Evolutionary conservation across 176 grass and related monocot species (phyloP).

Genomic region (Zoysia japonica): DNA sequence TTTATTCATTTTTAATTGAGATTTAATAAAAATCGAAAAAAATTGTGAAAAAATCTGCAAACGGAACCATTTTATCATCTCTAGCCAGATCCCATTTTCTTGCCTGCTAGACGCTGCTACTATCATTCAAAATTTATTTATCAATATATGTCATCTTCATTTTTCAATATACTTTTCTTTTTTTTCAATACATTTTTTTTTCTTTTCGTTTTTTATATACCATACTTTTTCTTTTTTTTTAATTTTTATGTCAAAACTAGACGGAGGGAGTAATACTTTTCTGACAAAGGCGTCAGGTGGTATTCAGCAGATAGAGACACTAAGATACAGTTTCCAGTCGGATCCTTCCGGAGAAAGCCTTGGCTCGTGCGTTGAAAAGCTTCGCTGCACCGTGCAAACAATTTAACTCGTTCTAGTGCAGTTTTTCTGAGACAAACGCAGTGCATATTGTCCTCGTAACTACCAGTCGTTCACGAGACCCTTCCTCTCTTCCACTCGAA

Average conservation of each 20-base stretch:
- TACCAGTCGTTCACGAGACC: not conserved
- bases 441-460: conserved; percentile 10
- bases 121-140: too few species aligned
- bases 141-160: too few species aligned
- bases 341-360: not conserved
- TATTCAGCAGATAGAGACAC: not conserved
- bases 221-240: too few species aligned
- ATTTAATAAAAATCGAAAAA: too few species aligned
- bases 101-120: not conserved
- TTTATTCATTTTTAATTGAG: too few species aligned
- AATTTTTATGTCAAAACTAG: too few species aligned
- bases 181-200: too few species aligned
- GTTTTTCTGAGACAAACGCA: not conserved
- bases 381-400: not conserved
- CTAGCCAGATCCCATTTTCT: not conserved
- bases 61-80: too few species aligned
- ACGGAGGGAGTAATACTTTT: too few species aligned
- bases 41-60: too few species aligned
- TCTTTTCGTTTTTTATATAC: too few species aligned
- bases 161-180: too few species aligned
- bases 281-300: not conserved
- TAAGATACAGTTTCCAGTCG: not conserved
- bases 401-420: not conserved
- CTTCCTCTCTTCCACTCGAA: conserved; percentile 34
- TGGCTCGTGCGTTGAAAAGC: not conserved